Evolutionary conservation across 345 rosid genomes (phyloP).

Genomic region (Trapa bicornis): DNA sequence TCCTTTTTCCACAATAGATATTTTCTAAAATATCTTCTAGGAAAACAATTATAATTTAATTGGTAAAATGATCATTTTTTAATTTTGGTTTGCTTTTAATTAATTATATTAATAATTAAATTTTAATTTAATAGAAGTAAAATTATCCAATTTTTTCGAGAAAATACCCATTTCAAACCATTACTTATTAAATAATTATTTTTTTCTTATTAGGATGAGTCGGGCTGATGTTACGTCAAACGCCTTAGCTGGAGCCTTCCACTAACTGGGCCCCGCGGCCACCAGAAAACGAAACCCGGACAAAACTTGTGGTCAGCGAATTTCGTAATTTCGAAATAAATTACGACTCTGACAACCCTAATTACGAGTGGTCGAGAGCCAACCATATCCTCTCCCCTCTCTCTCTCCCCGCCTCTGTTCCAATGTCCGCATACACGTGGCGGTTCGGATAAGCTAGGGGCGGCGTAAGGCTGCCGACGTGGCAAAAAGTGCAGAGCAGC

Average conservation of each 20-base stretch:
- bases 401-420: background rate
- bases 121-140: no score
- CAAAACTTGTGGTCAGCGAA: background rate
- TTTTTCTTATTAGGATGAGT: no score
- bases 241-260: background rate
- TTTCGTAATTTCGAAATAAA: background rate
- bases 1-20: no score
- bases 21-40: no score
- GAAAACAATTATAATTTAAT: no score
- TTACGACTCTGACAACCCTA: background rate
- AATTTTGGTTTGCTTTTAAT: no score
- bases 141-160: no score
- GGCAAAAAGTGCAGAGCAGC: constrained; percentile 19
- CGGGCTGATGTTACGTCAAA: background rate
- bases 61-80: no score
- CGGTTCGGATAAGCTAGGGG: background rate
- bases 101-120: no score
- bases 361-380: constrained; percentile 3
- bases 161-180: no score
- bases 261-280: background rate
- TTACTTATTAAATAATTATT: no score
- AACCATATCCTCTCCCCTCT: background rate
- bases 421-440: constrained; percentile 2
- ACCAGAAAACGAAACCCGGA: background rate
- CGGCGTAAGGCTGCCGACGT: constrained; percentile 6